A percentile compares a stretch with the other conserved stretches of the same genome.
Conservation (phyloP, 2,329 filamentous ascomycete species). For the Dothideomycetes sp. region DNA sequence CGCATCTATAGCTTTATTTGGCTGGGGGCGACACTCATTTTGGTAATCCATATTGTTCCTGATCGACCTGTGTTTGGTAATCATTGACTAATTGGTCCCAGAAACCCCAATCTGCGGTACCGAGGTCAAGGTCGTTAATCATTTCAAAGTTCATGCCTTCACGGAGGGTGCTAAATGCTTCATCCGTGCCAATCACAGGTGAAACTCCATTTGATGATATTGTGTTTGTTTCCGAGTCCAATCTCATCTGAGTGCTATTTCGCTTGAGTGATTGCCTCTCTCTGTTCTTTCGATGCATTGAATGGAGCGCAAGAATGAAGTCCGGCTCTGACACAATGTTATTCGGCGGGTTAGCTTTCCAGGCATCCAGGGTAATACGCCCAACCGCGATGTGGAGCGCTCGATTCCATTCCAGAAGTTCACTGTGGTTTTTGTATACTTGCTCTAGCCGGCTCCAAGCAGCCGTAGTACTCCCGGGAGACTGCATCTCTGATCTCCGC, state of each 20-base stretch:
- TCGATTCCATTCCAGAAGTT: constrained; percentile 25
- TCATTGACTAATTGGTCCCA: constrained; percentile 15
- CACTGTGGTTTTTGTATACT: constrained; percentile 31
- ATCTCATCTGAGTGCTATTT: too few species aligned
- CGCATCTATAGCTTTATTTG: neutral
- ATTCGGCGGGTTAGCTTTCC: constrained; percentile 21
- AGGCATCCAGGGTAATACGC: constrained; percentile 33
- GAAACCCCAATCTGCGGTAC: constrained; percentile 14
- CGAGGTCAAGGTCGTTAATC: constrained; percentile 10
- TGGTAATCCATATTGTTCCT: too few species aligned
- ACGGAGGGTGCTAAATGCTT: neutral
- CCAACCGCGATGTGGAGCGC: constrained; percentile 32
- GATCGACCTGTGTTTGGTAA: constrained; percentile 2
- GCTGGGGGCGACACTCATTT: neutral
- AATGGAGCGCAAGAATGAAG: constrained; percentile 10
- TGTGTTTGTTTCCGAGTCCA: neutral
- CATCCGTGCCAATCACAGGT: neutral
- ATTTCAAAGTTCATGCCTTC: constrained; percentile 1
- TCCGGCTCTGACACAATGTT: constrained; percentile 8
- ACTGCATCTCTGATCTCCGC: constrained; percentile 12
- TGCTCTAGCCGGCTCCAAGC: constrained; percentile 37
- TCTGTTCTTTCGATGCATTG: neutral
- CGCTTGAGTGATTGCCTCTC: too few species aligned
- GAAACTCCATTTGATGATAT: neutral
- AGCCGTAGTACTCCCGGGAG: constrained; percentile 17